Evolutionary conservation across 345 rosid genomes (phyloP), one percentile per base, ranked within the genome.

Genomic region (Rhizophora mangle): DNA sequence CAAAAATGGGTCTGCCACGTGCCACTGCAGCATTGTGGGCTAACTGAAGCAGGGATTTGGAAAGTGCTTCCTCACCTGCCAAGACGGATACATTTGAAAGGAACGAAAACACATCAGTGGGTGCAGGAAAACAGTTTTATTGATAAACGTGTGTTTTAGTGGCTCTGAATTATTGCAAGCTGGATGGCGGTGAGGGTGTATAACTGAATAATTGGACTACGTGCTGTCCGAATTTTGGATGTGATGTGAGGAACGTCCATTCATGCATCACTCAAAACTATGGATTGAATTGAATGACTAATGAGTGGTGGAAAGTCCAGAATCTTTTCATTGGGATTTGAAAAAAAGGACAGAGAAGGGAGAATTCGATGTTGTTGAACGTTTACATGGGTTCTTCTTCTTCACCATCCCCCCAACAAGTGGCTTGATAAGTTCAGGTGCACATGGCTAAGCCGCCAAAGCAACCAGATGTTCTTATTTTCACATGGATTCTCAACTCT

Each of bases 121-220:
- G 53, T 16, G 63, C 43, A 37, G 30, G 59, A 11, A 36, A 55
- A 39, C 4, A 36, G 7, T 11, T n/a, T 16, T 31, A 46, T 29
- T 8, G 26, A 54, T 24, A 43, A 36, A 22, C 70, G 11, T 29
- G 54, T 37, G 39, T n/a, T 49, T 60, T 1, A n/a, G 43, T 43
- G 61, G 21, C 16, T n/a, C 49, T 64, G 53, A 75, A 71, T 71
- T 60, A 74, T 79, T 79, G 71, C 29, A 22, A 1, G 21, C 15
- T 9, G 47, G 77, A 64, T 60, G 71, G 73, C 68, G 57, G 31
- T 43, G 55, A 24, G 22, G 21, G 37, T 8, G 3, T 13, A 22
- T 43, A 30, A 51, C 39, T 29, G 37, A 72, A 79, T 69, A 36
- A 75, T 75, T 65, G 77, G 36, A 1, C 3, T n/a, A 21, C 60